A percentile compares a stretch with the other conserved stretches of the same genome.
These are phyloP conservation scores for Porcisia deanei DNA, from an alignment of 208 protist genomes.

Conservation along the genomic window DNA sequence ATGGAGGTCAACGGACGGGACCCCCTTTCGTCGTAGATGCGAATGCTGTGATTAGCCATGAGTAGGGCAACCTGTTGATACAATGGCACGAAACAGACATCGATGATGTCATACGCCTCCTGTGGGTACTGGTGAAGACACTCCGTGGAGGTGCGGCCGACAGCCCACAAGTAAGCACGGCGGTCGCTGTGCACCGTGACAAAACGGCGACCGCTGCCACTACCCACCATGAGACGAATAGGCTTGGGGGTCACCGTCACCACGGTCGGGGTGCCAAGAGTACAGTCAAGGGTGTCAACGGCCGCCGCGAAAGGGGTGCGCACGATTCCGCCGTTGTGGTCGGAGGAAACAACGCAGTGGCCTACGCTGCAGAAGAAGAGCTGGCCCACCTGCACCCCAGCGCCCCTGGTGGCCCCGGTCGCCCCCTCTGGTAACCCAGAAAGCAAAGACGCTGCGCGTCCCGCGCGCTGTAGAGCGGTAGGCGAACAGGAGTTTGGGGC, in stretches of 20 bases:
- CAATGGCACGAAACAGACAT: constrained; percentile 53
- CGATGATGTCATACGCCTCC: constrained; percentile 79
- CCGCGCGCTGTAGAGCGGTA: not conserved
- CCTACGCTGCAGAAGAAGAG: constrained; percentile 53
- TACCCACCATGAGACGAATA: constrained; percentile 57
- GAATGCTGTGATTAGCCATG: constrained; percentile 65
- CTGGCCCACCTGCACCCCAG: constrained; percentile 33
- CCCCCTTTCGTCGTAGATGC: constrained; percentile 73
- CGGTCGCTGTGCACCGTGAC: constrained; percentile 81
- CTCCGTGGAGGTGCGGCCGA: constrained; percentile 62
- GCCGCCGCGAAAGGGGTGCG: constrained; percentile 42
- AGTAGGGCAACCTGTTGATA: constrained; percentile 63
- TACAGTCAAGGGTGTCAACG: constrained; percentile 17
- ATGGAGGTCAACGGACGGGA: constrained; percentile 58
- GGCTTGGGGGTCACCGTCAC: constrained; percentile 32
- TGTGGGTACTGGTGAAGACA: constrained; percentile 71
- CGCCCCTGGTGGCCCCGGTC: not conserved
- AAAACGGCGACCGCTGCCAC: constrained; percentile 47
- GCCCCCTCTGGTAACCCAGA: not conserved
- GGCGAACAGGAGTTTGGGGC: not conserved
- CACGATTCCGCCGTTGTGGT: constrained; percentile 56
- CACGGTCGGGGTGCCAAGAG: constrained; percentile 21
- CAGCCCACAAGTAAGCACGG: constrained; percentile 71
- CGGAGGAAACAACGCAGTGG: constrained; percentile 61
- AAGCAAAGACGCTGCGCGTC: not conserved